Conservation (phyloP, 805 yeast genomes). For the Metschnikowia reukaufii region DNA sequence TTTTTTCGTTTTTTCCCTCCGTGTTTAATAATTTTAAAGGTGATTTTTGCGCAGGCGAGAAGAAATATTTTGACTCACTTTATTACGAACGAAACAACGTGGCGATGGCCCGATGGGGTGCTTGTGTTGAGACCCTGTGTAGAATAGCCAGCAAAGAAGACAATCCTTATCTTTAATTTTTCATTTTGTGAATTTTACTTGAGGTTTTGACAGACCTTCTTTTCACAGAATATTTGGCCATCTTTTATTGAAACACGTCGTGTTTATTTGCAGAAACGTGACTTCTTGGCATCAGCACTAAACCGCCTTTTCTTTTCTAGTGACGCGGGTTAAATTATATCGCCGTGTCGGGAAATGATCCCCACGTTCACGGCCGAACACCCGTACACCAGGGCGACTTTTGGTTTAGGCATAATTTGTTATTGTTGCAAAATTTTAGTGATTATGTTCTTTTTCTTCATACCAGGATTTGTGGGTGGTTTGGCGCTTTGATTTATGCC, state of each 20-base stretch:
- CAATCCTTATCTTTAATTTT: not conserved
- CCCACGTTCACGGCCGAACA: not conserved
- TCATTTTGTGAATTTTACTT: not conserved
- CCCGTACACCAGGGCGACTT: not conserved
- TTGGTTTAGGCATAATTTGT: too few relatives aligned
- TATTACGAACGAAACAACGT: not conserved
- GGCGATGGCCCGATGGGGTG: not conserved
- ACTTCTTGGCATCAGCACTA: not conserved
- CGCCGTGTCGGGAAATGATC: not conserved
- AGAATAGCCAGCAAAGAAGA: not conserved
- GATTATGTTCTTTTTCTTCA: too few relatives aligned
- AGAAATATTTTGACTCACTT: not conserved
- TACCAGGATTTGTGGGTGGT: too few relatives aligned
- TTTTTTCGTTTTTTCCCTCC: too few relatives aligned
- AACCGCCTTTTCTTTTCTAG: not conserved
- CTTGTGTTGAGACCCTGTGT: not conserved
- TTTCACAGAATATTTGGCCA: too few relatives aligned
- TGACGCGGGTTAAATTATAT: not conserved
- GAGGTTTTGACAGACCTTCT: too few relatives aligned
- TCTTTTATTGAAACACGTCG: too few relatives aligned
- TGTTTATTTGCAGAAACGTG: too few relatives aligned
- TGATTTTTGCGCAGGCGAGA: not conserved
- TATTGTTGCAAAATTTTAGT: too few relatives aligned
- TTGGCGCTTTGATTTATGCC: too few relatives aligned
- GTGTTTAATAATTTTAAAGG: too few relatives aligned